Conservation (phyloP, 176 grass and related monocot genomes). For the Triticum dicoccoides region DNA sequence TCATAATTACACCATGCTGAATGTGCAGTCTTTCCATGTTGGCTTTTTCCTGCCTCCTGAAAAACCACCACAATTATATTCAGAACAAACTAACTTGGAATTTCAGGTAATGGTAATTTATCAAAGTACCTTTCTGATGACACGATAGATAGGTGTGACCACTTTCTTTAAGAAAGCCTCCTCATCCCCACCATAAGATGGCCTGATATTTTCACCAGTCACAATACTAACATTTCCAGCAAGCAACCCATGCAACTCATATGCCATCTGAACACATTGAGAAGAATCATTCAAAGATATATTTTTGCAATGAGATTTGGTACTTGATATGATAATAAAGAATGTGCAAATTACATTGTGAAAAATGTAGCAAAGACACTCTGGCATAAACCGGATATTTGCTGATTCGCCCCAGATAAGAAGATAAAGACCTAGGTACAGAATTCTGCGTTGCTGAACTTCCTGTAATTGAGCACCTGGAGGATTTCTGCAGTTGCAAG, state of each 20-base stretch:
- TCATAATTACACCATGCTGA: conserved; percentile 98
- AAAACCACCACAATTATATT: conserved; percentile 36
- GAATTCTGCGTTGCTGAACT: conserved; percentile 77
- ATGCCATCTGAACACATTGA: conserved; percentile 80
- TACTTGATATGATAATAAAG: not conserved
- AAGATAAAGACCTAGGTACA: conserved; percentile 93
- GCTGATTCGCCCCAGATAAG: conserved; percentile 95
- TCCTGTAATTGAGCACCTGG: conserved; percentile 71
- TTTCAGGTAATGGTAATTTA: not conserved
- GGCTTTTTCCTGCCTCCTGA: conserved; percentile 88
- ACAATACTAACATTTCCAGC: conserved; percentile 86
- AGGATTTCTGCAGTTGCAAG: conserved; percentile 46
- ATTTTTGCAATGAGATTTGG: not conserved
- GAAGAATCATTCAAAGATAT: conserved; percentile 12
- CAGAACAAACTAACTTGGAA: conserved; percentile 24
- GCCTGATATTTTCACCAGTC: conserved; percentile 91
- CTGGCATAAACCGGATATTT: conserved; percentile 94
- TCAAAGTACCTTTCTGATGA: conserved; percentile 61
- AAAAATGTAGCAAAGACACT: conserved; percentile 96
- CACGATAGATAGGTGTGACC: conserved; percentile 79
- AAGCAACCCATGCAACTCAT: conserved; percentile 81
- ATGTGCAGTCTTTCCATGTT: conserved; percentile 88
- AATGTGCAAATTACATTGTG: conserved; percentile 65
- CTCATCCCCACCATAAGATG: conserved; percentile 91
- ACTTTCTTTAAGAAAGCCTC: conserved; percentile 98